These are phyloP conservation scores for Rhynchospora pubera DNA, from an alignment of 176 grass and related monocot species.

Conservation along the genomic window DNA sequence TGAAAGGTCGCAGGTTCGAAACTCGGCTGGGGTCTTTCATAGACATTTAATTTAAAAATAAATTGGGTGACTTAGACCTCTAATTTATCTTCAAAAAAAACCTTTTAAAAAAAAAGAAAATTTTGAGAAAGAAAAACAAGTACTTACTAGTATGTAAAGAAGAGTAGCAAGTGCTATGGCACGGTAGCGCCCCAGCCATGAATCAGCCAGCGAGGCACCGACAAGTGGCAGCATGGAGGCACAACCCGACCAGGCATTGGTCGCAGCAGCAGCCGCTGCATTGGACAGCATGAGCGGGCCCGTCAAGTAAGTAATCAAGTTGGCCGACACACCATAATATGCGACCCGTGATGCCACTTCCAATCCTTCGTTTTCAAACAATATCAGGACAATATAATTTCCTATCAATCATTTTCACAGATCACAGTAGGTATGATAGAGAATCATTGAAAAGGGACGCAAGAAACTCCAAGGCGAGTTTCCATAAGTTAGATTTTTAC, in stretches of 20 bases:
- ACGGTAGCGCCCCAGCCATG: slow-evolving; percentile 55
- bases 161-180: slow-evolving; percentile 31
- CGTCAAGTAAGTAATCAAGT: slow-evolving; percentile 65
- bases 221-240: slow-evolving; percentile 42
- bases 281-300: slow-evolving; percentile 42
- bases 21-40: too few species aligned
- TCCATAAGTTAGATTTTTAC: too few species aligned
- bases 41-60: too few species aligned
- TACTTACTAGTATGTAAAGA: slow-evolving; percentile 45
- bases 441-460: not conserved
- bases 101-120: too few species aligned
- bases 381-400: not conserved
- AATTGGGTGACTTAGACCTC: too few species aligned
- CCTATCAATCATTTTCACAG: not conserved
- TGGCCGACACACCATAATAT: slow-evolving; percentile 35
- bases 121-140: too few species aligned
- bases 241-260: slow-evolving; percentile 40
- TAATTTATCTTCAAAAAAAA: too few species aligned
- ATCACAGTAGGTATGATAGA: not conserved
- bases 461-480: not conserved
- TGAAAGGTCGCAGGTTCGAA: too few species aligned
- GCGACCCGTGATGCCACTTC: slow-evolving; percentile 47
- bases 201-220: slow-evolving; percentile 47
- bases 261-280: slow-evolving; percentile 39
- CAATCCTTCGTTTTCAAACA: slow-evolving; percentile 26